Evolutionary conservation across 1,284 basidiomycete genomes (phyloP), one percentile per base, ranked within the genome.

Genomic region (Pyrrhoderma lamaoense): DNA sequence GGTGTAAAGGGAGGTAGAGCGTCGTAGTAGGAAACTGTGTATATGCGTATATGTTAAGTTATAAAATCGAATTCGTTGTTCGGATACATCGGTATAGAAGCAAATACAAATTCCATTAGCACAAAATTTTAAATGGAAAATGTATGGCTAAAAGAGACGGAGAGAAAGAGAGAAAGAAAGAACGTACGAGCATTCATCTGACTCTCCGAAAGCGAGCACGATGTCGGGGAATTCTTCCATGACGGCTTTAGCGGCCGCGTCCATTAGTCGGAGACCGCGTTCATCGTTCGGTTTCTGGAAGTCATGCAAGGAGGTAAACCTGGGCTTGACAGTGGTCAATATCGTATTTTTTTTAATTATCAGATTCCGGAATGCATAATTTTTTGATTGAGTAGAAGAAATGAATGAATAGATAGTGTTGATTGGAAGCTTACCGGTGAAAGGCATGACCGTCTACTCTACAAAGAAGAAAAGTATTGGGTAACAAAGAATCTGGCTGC

Each of bases 361-460:
- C 42, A n/a, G 46, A 51, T 47, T 34, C 14, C 36, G 52, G 14
- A 27, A 18, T n/a, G 16, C 34, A 38, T 31, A n/a, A n/a, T n/a
- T n/a, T n/a, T n/a, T n/a, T n/a, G n/a, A n/a, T n/a, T n/a, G n/a
- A n/a, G n/a, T n/a, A n/a, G n/a, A n/a, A n/a, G n/a, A n/a, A n/a
- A n/a, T n/a, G n/a, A 8, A 35, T 7, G 36, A 22, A 27, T 34
- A 16, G 19, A 34, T 34, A 16, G 45, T n/a, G 36, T 19, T 22
- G 23, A 19, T 13, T 21, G 35, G 40, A 21, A 50, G 59, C 77
- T 56, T 57, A 94, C 89, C 87, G 83, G 71, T 98, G 94, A 65
- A 99, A 99, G 0, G 89, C 85, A 60, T 93, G 91, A 0, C 95
- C 95, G 63, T 99, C 95, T 42, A 99, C 70, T 2, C 95, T 82